phyloP scores from a whole-genome alignment of 2,329 filamentous ascomycete species.

The Metarhizium humberi region DNA sequence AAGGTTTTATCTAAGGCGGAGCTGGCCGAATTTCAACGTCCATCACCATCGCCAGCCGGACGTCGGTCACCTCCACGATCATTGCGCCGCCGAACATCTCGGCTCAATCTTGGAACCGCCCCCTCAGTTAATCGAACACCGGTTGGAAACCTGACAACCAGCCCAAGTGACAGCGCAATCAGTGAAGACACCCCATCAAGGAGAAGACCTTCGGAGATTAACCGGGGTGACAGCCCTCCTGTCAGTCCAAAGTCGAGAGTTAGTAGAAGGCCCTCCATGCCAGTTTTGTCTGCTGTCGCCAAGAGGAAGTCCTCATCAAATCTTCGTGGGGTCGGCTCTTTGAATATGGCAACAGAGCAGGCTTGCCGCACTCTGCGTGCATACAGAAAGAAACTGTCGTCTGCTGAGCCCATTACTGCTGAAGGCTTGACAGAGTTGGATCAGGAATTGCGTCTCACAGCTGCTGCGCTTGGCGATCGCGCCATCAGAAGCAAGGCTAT shows the following conservation, averaged over 20 bases:
- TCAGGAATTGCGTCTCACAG: constrained; percentile 54
- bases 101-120: constrained; percentile 32
- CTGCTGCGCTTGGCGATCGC: constrained; percentile 49
- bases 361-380: constrained; percentile 51
- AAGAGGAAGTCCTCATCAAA: constrained; percentile 41
- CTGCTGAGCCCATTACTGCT: constrained; percentile 45
- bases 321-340: constrained; percentile 41
- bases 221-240: constrained; percentile 37
- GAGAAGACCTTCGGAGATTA: constrained; percentile 34
- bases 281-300: constrained; percentile 33
- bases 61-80: constrained; percentile 47
- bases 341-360: constrained; percentile 57
- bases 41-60: constrained; percentile 32
- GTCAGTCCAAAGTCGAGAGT: constrained; percentile 39
- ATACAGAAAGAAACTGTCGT: constrained; percentile 54
- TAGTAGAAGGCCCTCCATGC: constrained; percentile 44
- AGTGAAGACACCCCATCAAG: constrained; percentile 39
- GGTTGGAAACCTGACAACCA: constrained; percentile 27
- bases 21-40: constrained; percentile 65
- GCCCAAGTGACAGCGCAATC: constrained; percentile 28
- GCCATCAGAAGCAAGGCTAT: constrained; percentile 44
- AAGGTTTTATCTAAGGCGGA: constrained; percentile 83
- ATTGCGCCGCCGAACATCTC: constrained; percentile 45
- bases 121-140: constrained; percentile 29
- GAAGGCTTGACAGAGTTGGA: constrained; percentile 54